Evolutionary conservation across 2,329 filamentous ascomycete genomes (phyloP).

Genomic region (Fusarium sp.): DNA sequence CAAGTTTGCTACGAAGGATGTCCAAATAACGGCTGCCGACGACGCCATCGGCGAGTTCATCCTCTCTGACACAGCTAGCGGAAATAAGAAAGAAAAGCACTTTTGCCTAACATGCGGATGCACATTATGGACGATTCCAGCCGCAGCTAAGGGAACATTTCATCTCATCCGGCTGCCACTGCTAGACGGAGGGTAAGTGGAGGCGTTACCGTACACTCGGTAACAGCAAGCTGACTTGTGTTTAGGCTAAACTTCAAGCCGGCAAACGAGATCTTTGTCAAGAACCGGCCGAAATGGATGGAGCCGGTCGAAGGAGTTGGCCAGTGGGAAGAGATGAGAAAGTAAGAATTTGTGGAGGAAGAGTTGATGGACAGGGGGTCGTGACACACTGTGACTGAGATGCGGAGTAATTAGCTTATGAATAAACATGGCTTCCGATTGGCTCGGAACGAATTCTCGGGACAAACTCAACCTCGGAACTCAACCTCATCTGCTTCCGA

Average conservation of each 20-base stretch:
- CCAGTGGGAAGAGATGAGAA: conserved; percentile 46
- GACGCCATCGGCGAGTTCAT: conserved; percentile 28
- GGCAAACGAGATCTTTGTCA: conserved; percentile 46
- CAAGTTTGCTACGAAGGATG: conserved; percentile 36
- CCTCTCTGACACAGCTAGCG: conserved; percentile 42
- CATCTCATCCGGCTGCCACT: conserved; percentile 42
- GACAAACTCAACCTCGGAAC: neutral
- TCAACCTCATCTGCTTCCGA: neutral
- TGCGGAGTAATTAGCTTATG: neutral
- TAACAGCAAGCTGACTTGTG: neutral
- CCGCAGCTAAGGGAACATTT: conserved; percentile 39
- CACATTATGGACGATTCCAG: conserved; percentile 45
- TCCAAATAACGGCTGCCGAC: conserved; percentile 12
- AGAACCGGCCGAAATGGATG: conserved; percentile 44
- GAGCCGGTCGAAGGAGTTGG: conserved; percentile 27
- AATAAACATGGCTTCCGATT: conserved; percentile 11
- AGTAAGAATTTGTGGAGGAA: conserved; percentile 15
- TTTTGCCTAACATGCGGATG: conserved; percentile 44
- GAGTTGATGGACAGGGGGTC: neutral
- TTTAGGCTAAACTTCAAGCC: conserved; percentile 34
- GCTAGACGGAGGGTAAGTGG: conserved; percentile 41
- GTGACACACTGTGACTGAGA: conserved; percentile 6
- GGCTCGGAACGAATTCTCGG: neutral
- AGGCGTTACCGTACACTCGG: neutral
- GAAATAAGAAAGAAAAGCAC: conserved; percentile 40